phyloP scores from a whole-genome alignment of 2,329 filamentous ascomycete genomes.

The Gaeumannomyces tritici region DNA sequence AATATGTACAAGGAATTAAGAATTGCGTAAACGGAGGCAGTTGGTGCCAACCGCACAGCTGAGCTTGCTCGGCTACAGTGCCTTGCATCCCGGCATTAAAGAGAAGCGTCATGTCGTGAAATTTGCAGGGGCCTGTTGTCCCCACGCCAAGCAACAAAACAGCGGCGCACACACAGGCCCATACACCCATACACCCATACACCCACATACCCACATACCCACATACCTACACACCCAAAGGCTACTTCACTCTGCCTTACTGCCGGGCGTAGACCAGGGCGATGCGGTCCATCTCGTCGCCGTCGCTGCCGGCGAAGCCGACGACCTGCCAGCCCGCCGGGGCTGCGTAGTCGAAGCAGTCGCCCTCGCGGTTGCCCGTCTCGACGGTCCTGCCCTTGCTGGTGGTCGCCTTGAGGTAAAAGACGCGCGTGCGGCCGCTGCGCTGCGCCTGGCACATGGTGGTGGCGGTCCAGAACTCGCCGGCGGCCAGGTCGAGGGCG shows the following conservation, averaged over 20 bases:
- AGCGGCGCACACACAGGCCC: too few relatives aligned
- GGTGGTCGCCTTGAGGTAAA: slow-evolving; percentile 45
- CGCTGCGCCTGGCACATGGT: slow-evolving; percentile 40
- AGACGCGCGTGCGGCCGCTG: slow-evolving; percentile 36
- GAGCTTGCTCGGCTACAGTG: too few relatives aligned
- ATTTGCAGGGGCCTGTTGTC: too few relatives aligned
- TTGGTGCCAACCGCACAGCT: too few relatives aligned
- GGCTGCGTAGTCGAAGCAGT: slow-evolving; percentile 36
- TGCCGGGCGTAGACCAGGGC: slow-evolving; percentile 35
- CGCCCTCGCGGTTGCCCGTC: slow-evolving; percentile 32
- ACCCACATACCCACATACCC: too few relatives aligned
- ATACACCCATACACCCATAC: too few relatives aligned
- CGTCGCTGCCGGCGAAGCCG: slow-evolving; percentile 41
- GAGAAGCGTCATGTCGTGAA: too few relatives aligned
- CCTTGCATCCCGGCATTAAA: too few relatives aligned
- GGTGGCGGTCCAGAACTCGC: slow-evolving; percentile 39
- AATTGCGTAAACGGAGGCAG: too few relatives aligned
- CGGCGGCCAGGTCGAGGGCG: slow-evolving; percentile 30
- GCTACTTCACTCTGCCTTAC: slow-evolving; percentile 15
- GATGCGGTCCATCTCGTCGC: slow-evolving; percentile 46
- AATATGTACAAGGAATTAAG: too few relatives aligned
- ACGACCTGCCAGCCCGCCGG: slow-evolving; percentile 40
- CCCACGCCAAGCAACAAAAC: too few relatives aligned
- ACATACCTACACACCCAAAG: not conserved
- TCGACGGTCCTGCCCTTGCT: slow-evolving; percentile 34